These are phyloP conservation scores for Mycosarcoma maydis DNA, from an alignment of 1,284 basidiomycete species.

Conservation along the genomic window DNA sequence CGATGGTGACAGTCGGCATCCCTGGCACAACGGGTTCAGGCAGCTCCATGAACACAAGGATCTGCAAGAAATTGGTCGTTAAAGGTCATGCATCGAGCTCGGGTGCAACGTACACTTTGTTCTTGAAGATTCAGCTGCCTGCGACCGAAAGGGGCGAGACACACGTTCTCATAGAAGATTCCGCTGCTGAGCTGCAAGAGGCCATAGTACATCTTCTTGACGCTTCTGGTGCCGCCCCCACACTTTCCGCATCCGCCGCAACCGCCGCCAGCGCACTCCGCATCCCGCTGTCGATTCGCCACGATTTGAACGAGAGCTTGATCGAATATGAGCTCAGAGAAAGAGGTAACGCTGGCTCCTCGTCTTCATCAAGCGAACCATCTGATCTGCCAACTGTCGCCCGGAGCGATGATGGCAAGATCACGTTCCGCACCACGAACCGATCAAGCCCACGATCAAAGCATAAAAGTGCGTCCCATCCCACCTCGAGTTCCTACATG, in stretches of 20 bases:
- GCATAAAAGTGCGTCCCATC: neutral
- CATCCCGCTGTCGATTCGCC: constrained; percentile 33
- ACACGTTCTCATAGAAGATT: constrained; percentile 9
- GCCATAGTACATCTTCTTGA: constrained; percentile 35
- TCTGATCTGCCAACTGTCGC: constrained; percentile 12
- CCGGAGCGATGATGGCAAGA: constrained; percentile 4
- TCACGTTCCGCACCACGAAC: constrained; percentile 3
- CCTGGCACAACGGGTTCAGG: neutral
- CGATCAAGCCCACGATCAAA: constrained; percentile 19
- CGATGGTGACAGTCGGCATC: neutral
- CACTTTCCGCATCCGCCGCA: constrained; percentile 34
- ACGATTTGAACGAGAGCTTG: constrained; percentile 30
- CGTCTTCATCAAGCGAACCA: neutral
- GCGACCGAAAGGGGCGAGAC: neutral
- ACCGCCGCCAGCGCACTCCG: constrained; percentile 28
- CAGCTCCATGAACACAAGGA: constrained; percentile 6
- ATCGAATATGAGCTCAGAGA: constrained; percentile 9
- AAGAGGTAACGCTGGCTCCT: neutral
- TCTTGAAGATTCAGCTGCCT: constrained; percentile 31
- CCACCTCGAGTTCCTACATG: constrained; percentile 14
- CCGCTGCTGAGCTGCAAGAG: constrained; percentile 17
- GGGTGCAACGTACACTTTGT: constrained; percentile 36
- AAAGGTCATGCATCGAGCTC: constrained; percentile 33
- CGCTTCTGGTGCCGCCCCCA: constrained; percentile 28
- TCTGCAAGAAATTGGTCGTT: constrained; percentile 47